A percentile compares a stretch with the other conserved stretches of the same genome.
phyloP scores from a whole-genome alignment of 1,139 yeast genomes.

The Saccharomyces hybrid region DNA sequence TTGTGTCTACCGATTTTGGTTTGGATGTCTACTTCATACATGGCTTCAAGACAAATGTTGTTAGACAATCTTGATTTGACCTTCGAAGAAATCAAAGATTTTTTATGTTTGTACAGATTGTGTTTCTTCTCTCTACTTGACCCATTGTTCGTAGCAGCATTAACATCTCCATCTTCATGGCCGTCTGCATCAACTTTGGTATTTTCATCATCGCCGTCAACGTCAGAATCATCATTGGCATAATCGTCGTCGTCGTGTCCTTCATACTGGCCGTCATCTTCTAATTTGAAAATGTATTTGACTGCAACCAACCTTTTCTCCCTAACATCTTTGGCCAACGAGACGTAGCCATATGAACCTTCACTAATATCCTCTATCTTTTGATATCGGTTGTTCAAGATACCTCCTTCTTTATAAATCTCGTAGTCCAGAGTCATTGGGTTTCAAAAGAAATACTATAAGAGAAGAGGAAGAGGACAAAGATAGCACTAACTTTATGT shows the following conservation, averaged over 20 bases:
- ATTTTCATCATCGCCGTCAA: slow-evolving; percentile 2
- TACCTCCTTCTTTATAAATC: slow-evolving; percentile 53
- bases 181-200: slow-evolving; percentile 8
- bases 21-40: slow-evolving; percentile 73
- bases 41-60: slow-evolving; percentile 53
- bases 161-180: slow-evolving; percentile 4
- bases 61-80: slow-evolving; percentile 31
- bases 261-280: slow-evolving; percentile 17
- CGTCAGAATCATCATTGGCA: slow-evolving; percentile 8
- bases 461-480: neutral
- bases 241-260: slow-evolving; percentile 17
- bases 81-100: slow-evolving; percentile 29
- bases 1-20: slow-evolving; percentile 51
- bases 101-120: slow-evolving; percentile 16
- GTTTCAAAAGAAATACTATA: neutral
- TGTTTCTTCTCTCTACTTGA: slow-evolving; percentile 22
- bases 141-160: slow-evolving; percentile 10
- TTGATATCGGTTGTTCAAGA: slow-evolving; percentile 56
- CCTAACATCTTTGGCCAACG: slow-evolving; percentile 68
- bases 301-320: slow-evolving; percentile 64
- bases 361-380: slow-evolving; percentile 76
- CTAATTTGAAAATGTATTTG: slow-evolving; percentile 55
- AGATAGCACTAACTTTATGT: no score
- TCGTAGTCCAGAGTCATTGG: slow-evolving; percentile 32
- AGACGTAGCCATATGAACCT: slow-evolving; percentile 90